Evolutionary conservation across 2,329 filamentous ascomycete species (phyloP).

Genomic region (Alternaria postmessia): DNA sequence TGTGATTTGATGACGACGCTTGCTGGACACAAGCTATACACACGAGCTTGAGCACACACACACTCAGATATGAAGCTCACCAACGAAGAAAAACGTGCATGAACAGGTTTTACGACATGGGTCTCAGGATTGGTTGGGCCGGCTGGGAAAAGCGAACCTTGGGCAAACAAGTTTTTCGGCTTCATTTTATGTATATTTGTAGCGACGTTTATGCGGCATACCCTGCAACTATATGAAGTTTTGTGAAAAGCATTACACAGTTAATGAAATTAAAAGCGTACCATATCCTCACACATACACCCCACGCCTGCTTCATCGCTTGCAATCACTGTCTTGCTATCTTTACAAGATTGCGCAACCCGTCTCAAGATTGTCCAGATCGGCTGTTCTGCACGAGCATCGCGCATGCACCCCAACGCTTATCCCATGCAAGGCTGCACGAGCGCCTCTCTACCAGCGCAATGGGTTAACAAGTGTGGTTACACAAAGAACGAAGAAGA

Average conservation of each 20-base stretch:
- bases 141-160: slow-evolving; percentile 7
- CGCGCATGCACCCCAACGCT: slow-evolving; percentile 4
- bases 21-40: slow-evolving; percentile 25
- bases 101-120: slow-evolving; percentile 15
- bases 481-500: not conserved
- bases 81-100: slow-evolving; percentile 8
- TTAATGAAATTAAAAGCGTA: slow-evolving; percentile 5
- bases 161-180: slow-evolving; percentile 4
- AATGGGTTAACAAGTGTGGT: not conserved
- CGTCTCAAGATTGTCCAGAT: not conserved
- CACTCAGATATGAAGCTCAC: slow-evolving; percentile 11
- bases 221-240: slow-evolving; percentile 1
- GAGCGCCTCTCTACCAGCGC: not conserved
- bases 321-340: not conserved
- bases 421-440: slow-evolving; percentile 10
- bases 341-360: not conserved
- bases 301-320: not conserved
- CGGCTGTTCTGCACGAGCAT: slow-evolving; percentile 4
- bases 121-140: slow-evolving; percentile 12
- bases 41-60: not conserved
- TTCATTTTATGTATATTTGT: slow-evolving; percentile 13
- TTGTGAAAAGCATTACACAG: slow-evolving; percentile 1
- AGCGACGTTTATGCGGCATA: slow-evolving; percentile 11
- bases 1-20: slow-evolving; percentile 52
- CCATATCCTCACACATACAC: not conserved